These are phyloP conservation scores for Vaccinium vitisidaea DNA, from an alignment of 148 eudicot genomes.

Conservation along the genomic window DNA sequence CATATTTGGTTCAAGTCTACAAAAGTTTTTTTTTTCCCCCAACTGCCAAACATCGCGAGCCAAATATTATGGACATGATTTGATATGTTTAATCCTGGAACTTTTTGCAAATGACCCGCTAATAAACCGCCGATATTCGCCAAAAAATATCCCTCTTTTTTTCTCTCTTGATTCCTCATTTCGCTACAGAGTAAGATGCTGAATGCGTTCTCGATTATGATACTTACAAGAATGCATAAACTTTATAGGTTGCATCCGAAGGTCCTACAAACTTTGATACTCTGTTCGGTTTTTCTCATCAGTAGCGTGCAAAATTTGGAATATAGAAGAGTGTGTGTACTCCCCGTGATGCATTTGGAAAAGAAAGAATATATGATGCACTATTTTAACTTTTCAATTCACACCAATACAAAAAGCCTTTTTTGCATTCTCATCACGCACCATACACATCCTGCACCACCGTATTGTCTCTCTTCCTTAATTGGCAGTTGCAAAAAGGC, in stretches of 20 bases:
- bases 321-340: background rate
- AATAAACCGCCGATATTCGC: background rate
- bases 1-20: too few relatives aligned
- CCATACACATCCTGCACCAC: constrained; percentile 11
- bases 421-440: constrained; percentile 37
- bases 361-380: background rate
- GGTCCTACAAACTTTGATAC: background rate
- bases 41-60: background rate
- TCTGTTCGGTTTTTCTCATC: background rate
- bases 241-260: background rate
- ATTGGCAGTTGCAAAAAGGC: constrained; percentile 23
- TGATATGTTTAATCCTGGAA: background rate
- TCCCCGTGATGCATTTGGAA: background rate
- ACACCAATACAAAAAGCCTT: background rate
- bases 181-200: background rate
- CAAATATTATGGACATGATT: background rate
- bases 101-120: background rate
- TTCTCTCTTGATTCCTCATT: background rate
- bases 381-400: background rate
- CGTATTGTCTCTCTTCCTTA: constrained; percentile 11
- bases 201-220: background rate
- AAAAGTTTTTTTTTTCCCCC: too few relatives aligned
- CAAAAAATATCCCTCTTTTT: background rate
- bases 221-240: background rate
- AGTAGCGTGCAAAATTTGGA: background rate